Percentiles rank a stretch among this genome's conserved stretches.
Evolutionary conservation across 257 asterid genomes (phyloP).

Genomic region (Henckelia pumila): DNA sequence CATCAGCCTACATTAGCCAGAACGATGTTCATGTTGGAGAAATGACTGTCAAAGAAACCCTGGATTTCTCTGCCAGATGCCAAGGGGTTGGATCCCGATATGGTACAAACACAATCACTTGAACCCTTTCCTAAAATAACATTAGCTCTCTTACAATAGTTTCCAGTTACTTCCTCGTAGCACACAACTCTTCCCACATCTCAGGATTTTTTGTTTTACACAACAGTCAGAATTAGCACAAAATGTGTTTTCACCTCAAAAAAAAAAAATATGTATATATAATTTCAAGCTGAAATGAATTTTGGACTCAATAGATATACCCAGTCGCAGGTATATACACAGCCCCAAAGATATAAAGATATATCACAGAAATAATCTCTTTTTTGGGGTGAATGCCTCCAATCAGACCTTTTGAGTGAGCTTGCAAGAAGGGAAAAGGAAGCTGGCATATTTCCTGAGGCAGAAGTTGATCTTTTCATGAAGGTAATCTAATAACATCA

Average conservation of each 20-base stretch:
- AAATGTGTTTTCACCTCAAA: no score
- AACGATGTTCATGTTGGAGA: conserved; percentile 90
- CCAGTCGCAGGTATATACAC: no score
- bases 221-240: no score
- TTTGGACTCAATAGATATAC: conserved; percentile 5
- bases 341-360: no score
- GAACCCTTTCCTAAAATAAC: no score
- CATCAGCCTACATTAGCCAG: conserved; percentile 96
- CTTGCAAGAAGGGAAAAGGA: conserved; percentile 71
- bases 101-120: conserved; percentile 41
- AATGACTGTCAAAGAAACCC: conserved; percentile 94
- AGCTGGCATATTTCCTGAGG: conserved; percentile 72
- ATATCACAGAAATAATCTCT: no score
- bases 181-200: no score
- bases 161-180: not conserved
- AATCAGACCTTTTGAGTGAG: conserved; percentile 71
- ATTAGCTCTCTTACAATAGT: no score
- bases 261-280: no score
- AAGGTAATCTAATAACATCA: conserved; percentile 44
- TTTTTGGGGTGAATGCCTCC: no score
- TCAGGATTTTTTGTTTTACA: no score
- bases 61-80: conserved; percentile 91
- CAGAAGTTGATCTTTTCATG: conserved; percentile 85
- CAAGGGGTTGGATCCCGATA: conserved; percentile 88
- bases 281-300: no score